phyloP scores from a whole-genome alignment of 495 filamentous ascomycete genomes.

The Aspergillus bertholletiae region DNA sequence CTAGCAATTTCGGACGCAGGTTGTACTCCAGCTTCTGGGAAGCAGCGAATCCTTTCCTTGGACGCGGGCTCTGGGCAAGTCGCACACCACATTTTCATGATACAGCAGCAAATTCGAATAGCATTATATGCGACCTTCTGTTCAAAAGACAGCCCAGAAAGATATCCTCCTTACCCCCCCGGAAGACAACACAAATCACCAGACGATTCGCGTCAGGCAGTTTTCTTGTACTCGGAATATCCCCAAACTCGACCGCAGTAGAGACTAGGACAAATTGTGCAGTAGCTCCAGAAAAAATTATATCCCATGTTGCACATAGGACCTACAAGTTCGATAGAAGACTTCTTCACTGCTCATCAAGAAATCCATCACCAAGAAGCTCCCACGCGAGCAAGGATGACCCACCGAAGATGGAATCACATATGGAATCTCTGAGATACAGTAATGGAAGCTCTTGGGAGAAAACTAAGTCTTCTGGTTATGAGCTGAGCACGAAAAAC shows the following conservation, averaged over 20 bases:
- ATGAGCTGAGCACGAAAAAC: neutral
- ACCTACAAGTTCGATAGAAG: constrained; percentile 13
- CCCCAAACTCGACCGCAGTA: constrained; percentile 30
- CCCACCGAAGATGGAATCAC: constrained; percentile 3
- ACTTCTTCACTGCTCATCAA: constrained; percentile 4
- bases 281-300: constrained; percentile 27
- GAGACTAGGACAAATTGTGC: constrained; percentile 35
- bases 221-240: constrained; percentile 34
- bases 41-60: constrained; percentile 35
- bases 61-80: constrained; percentile 37
- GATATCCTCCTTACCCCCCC: constrained; percentile 12
- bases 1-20: constrained; percentile 50
- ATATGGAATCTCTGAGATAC: constrained; percentile 8
- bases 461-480: constrained; percentile 9
- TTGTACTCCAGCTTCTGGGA: constrained; percentile 47
- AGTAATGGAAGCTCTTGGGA: constrained; percentile 12
- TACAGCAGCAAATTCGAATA: constrained; percentile 9
- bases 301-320: constrained; percentile 23
- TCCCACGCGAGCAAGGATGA: constrained; percentile 32
- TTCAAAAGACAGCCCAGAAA: constrained; percentile 18
- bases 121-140: constrained; percentile 17
- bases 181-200: constrained; percentile 26
- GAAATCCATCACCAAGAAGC: constrained; percentile 28
- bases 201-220: constrained; percentile 38
- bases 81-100: constrained; percentile 19